Conservation (phyloP, 164 flowering plant species). For the Berberis thunbergii region DNA sequence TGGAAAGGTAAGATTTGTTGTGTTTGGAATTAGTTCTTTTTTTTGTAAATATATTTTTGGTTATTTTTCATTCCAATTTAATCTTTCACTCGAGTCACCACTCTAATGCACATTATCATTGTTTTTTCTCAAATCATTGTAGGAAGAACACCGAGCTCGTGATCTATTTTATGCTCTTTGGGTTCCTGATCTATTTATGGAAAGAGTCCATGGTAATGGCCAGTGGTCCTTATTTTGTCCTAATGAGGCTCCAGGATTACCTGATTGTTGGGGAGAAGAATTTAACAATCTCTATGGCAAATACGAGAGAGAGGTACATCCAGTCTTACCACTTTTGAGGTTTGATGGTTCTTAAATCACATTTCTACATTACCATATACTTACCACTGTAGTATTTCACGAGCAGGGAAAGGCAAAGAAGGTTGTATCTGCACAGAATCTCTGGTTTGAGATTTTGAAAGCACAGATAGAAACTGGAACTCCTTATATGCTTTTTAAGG, state of each 20-base stretch:
- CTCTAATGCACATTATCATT: no score
- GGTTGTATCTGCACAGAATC: no score
- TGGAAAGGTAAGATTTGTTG: conserved; percentile 59
- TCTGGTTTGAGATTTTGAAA: no score
- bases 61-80: no score
- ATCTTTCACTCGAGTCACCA: no score
- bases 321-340: not conserved
- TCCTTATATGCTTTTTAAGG: no score
- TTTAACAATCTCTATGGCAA: conserved; percentile 60
- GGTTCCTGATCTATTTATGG: conserved; percentile 95
- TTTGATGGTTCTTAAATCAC: not conserved
- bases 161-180: conserved; percentile 97
- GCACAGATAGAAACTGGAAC: no score
- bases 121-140: conserved; percentile 11
- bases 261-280: conserved; percentile 97
- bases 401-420: no score
- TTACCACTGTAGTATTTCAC: no score
- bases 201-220: conserved; percentile 67
- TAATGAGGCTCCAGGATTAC: conserved; percentile 88
- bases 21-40: no score
- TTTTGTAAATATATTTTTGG: no score
- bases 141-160: conserved; percentile 96
- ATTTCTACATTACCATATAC: not conserved
- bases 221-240: conserved; percentile 96
- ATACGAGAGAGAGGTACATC: conserved; percentile 67